Conservation (phyloP, 306 rosid species). For the Begonia masoniana region DNA sequence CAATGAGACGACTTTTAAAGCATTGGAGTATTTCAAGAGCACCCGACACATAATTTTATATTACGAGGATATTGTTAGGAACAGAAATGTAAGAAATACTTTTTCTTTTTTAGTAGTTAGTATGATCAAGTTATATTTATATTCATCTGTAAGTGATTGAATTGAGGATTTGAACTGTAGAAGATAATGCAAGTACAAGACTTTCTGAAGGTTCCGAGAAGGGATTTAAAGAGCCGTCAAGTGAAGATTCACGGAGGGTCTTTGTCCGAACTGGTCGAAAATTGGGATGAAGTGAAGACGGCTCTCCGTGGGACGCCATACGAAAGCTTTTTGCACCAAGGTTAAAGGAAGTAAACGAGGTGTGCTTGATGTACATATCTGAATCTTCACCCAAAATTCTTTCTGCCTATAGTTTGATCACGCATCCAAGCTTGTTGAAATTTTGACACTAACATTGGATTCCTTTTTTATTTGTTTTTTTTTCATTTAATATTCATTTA, state of each 20-base stretch:
- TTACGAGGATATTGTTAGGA: constrained; percentile 76
- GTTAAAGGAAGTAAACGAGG: constrained; percentile 17
- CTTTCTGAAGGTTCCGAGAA: constrained; percentile 67
- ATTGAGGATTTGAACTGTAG: constrained; percentile 21
- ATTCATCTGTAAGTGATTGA: too few relatives aligned
- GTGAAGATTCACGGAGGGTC: constrained; percentile 90
- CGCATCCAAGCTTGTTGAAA: too few relatives aligned
- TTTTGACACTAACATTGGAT: too few relatives aligned
- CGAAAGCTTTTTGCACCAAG: constrained; percentile 45
- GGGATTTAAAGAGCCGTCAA: constrained; percentile 65
- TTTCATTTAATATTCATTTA: too few relatives aligned
- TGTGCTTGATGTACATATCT: constrained; percentile 9
- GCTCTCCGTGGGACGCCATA: constrained; percentile 50
- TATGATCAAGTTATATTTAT: too few relatives aligned
- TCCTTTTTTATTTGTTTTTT: too few relatives aligned
- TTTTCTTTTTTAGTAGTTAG: too few relatives aligned
- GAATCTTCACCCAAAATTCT: background rate
- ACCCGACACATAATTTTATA: constrained; percentile 63
- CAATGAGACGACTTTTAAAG: constrained; percentile 56
- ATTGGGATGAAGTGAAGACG: constrained; percentile 56
- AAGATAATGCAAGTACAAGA: constrained; percentile 66
- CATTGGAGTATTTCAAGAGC: constrained; percentile 84
- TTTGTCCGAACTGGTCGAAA: constrained; percentile 48
- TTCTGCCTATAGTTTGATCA: too few relatives aligned
- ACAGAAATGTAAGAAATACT: constrained; percentile 54